Evolutionary conservation across 192 early-diverging fungal genomes (phyloP).

Genomic region (Coemansia sp.): DNA sequence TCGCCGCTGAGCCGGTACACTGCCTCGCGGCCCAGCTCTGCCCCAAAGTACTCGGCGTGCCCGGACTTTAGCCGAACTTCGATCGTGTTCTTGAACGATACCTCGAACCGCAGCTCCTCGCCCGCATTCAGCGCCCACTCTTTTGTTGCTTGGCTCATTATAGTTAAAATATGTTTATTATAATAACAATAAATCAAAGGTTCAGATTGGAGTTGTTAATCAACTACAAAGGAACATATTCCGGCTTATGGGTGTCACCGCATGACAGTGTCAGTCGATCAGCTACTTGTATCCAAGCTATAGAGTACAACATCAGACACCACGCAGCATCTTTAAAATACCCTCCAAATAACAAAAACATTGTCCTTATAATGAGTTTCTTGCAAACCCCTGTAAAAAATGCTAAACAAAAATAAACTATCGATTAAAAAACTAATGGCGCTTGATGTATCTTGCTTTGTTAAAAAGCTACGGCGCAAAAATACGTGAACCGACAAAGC

Average conservation of each 20-base stretch:
- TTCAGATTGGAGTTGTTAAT: no score
- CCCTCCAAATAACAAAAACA: no score
- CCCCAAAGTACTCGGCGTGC: slow-evolving; percentile 90
- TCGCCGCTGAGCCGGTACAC: slow-evolving; percentile 79
- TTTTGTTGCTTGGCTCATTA: slow-evolving; percentile 21
- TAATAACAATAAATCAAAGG: no score
- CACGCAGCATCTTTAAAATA: no score
- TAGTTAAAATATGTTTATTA: not conserved
- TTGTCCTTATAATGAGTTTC: no score
- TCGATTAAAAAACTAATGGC: not conserved
- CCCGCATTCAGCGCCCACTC: slow-evolving; percentile 72
- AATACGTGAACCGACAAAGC: no score
- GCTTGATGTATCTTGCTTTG: not conserved
- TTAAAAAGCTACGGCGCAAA: no score
- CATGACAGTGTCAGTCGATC: no score
- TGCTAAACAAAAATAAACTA: slow-evolving; percentile 3
- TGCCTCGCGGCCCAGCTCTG: slow-evolving; percentile 81
- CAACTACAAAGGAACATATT: no score
- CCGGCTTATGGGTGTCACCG: no score
- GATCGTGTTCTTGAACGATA: slow-evolving; percentile 63
- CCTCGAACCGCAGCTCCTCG: slow-evolving; percentile 92
- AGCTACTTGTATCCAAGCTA: no score
- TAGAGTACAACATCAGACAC: no score
- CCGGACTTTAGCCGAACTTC: slow-evolving; percentile 67
- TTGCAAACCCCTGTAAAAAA: not conserved